Percentiles rank a stretch among this genome's conserved stretches.
Conservation (phyloP, 2,329 filamentous ascomycete genomes). For the Sporothrix pseudoabietina region DNA sequence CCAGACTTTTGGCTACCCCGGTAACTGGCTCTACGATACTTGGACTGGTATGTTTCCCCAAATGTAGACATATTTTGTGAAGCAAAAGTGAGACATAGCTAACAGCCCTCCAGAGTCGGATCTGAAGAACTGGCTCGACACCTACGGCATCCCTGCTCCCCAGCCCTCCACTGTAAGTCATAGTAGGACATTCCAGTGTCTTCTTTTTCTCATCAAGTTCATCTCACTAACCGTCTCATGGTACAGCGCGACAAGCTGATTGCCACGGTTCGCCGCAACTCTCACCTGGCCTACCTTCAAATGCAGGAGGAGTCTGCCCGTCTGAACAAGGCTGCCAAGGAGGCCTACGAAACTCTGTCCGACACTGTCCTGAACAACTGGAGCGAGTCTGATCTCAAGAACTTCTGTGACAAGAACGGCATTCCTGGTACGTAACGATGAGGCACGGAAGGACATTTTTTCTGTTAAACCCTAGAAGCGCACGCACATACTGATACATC, state of each 20-base stretch:
- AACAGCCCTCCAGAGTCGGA: slow-evolving; percentile 66
- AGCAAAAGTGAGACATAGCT: neutral
- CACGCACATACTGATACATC: neutral
- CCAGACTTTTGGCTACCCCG: slow-evolving; percentile 82
- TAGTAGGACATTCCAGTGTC: neutral
- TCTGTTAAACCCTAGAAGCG: too few species aligned
- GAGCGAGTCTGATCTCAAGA: slow-evolving; percentile 86
- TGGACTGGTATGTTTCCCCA: slow-evolving; percentile 62
- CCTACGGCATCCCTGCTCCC: slow-evolving; percentile 80
- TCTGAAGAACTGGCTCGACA: slow-evolving; percentile 89
- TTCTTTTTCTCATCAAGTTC: neutral
- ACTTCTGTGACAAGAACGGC: slow-evolving; percentile 87
- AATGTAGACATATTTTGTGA: neutral
- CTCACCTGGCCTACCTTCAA: slow-evolving; percentile 73
- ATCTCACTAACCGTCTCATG: neutral
- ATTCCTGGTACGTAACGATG: slow-evolving; percentile 52
- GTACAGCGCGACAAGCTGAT: slow-evolving; percentile 78
- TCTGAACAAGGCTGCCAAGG: slow-evolving; percentile 65
- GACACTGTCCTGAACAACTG: slow-evolving; percentile 87
- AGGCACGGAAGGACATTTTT: neutral
- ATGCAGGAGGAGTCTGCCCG: slow-evolving; percentile 62
- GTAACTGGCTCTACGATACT: slow-evolving; percentile 87
- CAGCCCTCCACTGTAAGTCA: slow-evolving; percentile 66
- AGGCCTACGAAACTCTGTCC: slow-evolving; percentile 72
- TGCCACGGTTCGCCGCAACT: slow-evolving; percentile 86